Conservation (phyloP, 31 red algal species). For the Pterothamnion heteromorphum region DNA sequence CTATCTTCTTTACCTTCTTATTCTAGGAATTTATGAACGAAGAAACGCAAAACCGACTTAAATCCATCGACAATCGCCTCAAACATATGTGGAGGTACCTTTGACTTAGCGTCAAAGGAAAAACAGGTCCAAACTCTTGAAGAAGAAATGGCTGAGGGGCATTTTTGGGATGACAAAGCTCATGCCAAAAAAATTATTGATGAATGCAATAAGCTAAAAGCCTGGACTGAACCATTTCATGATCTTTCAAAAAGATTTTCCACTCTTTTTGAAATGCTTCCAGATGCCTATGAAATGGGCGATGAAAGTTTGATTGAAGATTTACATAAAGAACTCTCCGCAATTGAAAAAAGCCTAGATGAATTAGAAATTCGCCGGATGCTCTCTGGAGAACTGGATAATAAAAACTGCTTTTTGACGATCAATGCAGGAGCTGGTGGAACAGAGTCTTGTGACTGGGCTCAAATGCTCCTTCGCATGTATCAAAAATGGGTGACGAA, state of each 20-base stretch:
- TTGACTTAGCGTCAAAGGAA: slow-evolving; percentile 17
- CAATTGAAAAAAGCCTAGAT: neutral
- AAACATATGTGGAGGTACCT: slow-evolving; percentile 33
- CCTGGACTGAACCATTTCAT: slow-evolving; percentile 8
- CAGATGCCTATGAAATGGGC: neutral
- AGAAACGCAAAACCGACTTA: too few species aligned
- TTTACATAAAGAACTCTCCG: neutral
- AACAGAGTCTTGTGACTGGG: slow-evolving; percentile 82
- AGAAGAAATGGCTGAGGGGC: neutral
- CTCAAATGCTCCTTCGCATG: slow-evolving; percentile 77
- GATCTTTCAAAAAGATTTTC: too few species aligned
- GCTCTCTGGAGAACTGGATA: neutral
- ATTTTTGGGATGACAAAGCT: slow-evolving; percentile 25
- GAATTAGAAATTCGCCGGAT: slow-evolving; percentile 6
- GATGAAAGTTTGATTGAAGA: slow-evolving; percentile 7
- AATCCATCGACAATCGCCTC: too few species aligned
- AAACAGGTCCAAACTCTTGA: neutral
- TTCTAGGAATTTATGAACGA: too few species aligned
- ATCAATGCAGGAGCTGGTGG: slow-evolving; percentile 74
- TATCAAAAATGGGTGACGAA: slow-evolving; percentile 55
- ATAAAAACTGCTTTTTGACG: neutral
- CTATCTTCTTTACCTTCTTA: too few species aligned
- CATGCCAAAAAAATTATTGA: slow-evolving; percentile 15
- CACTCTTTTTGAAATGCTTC: slow-evolving; percentile 29
- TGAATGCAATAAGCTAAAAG: neutral